Conservation (phyloP, 2,329 filamentous ascomycete genomes). For the Alternaria dauci region DNA sequence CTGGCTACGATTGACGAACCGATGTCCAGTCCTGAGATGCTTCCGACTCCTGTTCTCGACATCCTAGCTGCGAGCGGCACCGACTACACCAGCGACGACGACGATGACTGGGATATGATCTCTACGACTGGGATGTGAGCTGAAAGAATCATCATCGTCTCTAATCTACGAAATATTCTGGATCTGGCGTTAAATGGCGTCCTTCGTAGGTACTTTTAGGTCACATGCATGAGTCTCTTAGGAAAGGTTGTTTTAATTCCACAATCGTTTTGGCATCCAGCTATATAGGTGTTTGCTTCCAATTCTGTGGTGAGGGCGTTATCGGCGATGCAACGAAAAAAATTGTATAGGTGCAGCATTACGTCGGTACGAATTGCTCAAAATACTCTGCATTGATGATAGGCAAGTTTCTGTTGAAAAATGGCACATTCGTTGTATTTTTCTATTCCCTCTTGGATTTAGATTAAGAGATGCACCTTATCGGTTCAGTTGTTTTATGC, state of each 20-base stretch:
- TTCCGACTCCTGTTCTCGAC: conserved; percentile 11
- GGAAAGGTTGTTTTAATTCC: background rate
- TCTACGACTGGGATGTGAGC: conserved; percentile 13
- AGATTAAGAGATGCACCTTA: background rate
- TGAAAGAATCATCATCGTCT: background rate
- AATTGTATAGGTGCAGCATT: background rate
- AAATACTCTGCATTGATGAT: background rate
- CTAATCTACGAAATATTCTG: background rate
- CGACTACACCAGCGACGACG: conserved; percentile 23
- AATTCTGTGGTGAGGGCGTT: background rate
- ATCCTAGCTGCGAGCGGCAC: conserved; percentile 16
- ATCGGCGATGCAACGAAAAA: background rate
- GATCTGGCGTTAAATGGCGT: background rate
- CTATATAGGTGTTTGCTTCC: background rate
- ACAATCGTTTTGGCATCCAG: background rate
- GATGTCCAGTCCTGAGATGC: conserved; percentile 24
- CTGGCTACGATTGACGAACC: conserved; percentile 1
- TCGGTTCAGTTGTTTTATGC: background rate
- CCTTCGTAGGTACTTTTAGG: background rate
- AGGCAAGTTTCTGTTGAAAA: background rate
- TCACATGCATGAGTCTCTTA: background rate
- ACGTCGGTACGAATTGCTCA: background rate
- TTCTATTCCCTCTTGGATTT: background rate
- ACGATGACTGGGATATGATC: conserved; percentile 19
- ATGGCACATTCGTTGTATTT: background rate